Evolutionary conservation across 108 stramenopile genomes (phyloP).

Genomic region (Pseudonitzschia multistriata): DNA sequence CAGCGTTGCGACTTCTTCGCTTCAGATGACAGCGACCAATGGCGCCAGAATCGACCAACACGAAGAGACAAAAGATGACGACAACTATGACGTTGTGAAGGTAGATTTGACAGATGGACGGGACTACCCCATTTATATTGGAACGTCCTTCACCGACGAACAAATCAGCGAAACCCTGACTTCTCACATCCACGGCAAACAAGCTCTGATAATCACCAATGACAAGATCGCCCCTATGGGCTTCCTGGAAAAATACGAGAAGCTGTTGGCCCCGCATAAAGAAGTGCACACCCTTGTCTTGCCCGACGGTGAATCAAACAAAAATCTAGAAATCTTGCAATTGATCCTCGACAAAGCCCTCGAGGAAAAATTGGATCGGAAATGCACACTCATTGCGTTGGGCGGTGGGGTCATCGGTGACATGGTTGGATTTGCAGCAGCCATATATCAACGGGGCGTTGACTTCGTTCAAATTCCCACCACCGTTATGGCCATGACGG

Average conservation of each 20-base stretch:
- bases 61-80: background rate
- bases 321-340: constrained; percentile 62
- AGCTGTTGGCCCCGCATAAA: constrained; percentile 33
- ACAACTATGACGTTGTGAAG: constrained; percentile 65
- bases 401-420: constrained; percentile 99
- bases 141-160: constrained; percentile 60
- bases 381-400: constrained; percentile 90
- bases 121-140: constrained; percentile 91
- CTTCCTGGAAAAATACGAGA: constrained; percentile 67
- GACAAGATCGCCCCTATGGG: constrained; percentile 70
- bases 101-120: constrained; percentile 77
- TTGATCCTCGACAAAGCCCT: constrained; percentile 75
- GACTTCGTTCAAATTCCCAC: constrained; percentile 97
- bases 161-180: constrained; percentile 47
- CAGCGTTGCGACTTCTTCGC: background rate
- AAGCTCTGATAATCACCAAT: constrained; percentile 77
- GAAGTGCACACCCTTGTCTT: constrained; percentile 72
- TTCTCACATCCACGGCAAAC: constrained; percentile 56
- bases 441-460: constrained; percentile 96
- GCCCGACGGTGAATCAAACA: constrained; percentile 87
- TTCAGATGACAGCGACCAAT: background rate
- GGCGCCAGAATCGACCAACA: background rate
- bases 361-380: constrained; percentile 78
- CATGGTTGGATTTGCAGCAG: constrained; percentile 98
- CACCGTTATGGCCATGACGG: constrained; percentile 99